Base-by-base conservation (phyloP, 257 asterid species). In the Petunia secreta region DNA sequence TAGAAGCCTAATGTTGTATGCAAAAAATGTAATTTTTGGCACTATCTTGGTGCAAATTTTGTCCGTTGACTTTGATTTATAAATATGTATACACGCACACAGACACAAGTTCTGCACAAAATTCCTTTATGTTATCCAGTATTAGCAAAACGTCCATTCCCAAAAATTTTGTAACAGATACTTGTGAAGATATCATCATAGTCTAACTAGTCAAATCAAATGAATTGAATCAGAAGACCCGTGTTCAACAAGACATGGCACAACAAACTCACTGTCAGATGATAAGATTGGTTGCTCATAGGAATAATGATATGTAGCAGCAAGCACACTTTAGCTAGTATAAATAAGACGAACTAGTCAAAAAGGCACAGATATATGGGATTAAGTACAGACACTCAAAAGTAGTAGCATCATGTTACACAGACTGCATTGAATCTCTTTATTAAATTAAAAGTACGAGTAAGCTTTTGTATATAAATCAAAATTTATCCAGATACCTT, bases 401-500 rank as follows among this genome's bases (percentile, higher is more conserved):
- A 41, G 52, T 53, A 41, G 74, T 48, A 14, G 78, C 34, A 39
- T 46, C 68, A 57, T 13, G 13, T 1, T 25, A 15, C 40, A 36
- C 52, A 25, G 1, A 75, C 38, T 34, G 40, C 46, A 52, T 14
- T 14, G 25, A 46, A 16, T 25, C 59, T 46, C 77, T 46, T 9
- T 46, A 76, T 15, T 1, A 44, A n/a, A 2, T 15, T 1, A 44
- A n/a, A 2, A 64, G 63, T 55, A 67, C 25, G 63, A 15, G 52
- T 41, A 34, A 25, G 16, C 44, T 60, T 54, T 25, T n/a, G 10
- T 40, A 16, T 34, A 75, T 37, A 77, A 59, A 60, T 69, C 53
- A 58, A 38, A 64, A 38, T 63, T 41, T 14, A 2, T 15, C 39
- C 36, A 66, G 84, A 82, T 86, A 93, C 98, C 89, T 91, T 93